Conservation (phyloP, 768 basidiomycete species). For the Sporobolomyces pararoseus region DNA sequence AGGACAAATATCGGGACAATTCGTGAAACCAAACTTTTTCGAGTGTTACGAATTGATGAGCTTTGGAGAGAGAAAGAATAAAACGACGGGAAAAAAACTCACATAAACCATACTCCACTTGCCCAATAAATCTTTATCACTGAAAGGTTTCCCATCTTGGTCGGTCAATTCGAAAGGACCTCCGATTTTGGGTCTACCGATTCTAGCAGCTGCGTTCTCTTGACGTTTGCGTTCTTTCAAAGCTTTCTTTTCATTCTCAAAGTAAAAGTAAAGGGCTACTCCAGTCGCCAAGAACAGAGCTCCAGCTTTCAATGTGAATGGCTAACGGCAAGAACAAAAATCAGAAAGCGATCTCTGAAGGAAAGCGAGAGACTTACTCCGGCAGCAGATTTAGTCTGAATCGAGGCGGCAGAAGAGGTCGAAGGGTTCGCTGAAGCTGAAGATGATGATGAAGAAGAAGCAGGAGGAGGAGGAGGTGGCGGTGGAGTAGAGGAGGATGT, state of each 20-base stretch:
- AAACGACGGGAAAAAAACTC: no score
- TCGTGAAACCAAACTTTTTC: conserved; percentile 89
- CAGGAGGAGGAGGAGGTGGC: background rate
- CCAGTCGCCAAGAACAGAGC: conserved; percentile 79
- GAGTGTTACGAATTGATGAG: background rate
- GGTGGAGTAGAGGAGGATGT: conserved; percentile 1
- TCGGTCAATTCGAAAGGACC: conserved; percentile 78
- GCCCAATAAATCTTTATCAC: conserved; percentile 76
- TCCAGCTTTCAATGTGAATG: conserved; percentile 85
- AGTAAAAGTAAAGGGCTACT: conserved; percentile 77
- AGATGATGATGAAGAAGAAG: background rate
- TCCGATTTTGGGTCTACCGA: conserved; percentile 82
- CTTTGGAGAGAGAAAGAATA: no score
- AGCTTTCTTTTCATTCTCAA: conserved; percentile 76
- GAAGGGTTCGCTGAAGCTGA: conserved; percentile 15
- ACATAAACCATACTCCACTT: conserved; percentile 67
- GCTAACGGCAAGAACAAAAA: conserved; percentile 54
- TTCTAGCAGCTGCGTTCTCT: conserved; percentile 66
- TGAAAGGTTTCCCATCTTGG: conserved; percentile 66
- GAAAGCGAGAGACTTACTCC: conserved; percentile 12
- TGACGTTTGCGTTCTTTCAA: conserved; percentile 72
- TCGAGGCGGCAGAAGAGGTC: background rate
- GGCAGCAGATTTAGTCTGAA: conserved; percentile 19
- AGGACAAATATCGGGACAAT: conserved; percentile 98
- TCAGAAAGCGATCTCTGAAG: background rate